phyloP scores from a whole-genome alignment of 768 basidiomycete genomes.

The button mushroom (Agaricus bisporus) region DNA sequence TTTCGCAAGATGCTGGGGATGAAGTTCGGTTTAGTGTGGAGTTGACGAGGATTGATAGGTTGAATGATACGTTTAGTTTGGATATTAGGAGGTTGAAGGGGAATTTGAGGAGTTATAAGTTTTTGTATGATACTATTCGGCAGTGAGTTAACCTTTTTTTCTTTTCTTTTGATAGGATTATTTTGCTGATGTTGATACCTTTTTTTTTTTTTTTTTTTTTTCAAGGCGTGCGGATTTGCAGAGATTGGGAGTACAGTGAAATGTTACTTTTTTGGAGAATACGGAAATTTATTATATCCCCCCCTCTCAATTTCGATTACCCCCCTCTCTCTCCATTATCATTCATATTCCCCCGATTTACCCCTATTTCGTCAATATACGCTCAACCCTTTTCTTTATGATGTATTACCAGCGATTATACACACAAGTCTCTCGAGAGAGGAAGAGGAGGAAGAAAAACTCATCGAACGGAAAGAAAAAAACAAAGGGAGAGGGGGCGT shows the following conservation, averaged over 20 bases:
- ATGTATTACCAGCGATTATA: too few relatives aligned
- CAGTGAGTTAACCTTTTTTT: conserved; percentile 48
- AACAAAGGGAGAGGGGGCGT: neutral
- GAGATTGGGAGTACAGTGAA: conserved; percentile 14
- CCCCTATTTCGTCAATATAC: too few relatives aligned
- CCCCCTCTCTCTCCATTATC: too few relatives aligned
- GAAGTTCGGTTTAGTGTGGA: conserved; percentile 97
- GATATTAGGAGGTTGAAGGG: conserved; percentile 93
- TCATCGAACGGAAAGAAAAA: too few relatives aligned
- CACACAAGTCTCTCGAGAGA: too few relatives aligned
- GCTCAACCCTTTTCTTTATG: too few relatives aligned
- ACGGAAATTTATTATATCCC: too few relatives aligned
- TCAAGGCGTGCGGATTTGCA: conserved; percentile 41
- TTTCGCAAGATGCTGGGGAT: conserved; percentile 79
- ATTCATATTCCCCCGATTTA: too few relatives aligned
- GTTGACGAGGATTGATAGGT: conserved; percentile 81
- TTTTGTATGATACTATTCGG: conserved; percentile 82
- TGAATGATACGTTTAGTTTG: conserved; percentile 87
- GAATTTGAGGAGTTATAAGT: conserved; percentile 88
- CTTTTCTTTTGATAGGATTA: neutral
- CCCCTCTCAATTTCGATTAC: too few relatives aligned
- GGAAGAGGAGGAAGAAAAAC: too few relatives aligned
- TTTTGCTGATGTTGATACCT: neutral
- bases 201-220: conserved; percentile 1
- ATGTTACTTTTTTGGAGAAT: too few relatives aligned